Percentiles rank a stretch among this genome's conserved stretches.
Conservation (phyloP, 306 rosid genomes). For the Pyrus bretschneideri region DNA sequence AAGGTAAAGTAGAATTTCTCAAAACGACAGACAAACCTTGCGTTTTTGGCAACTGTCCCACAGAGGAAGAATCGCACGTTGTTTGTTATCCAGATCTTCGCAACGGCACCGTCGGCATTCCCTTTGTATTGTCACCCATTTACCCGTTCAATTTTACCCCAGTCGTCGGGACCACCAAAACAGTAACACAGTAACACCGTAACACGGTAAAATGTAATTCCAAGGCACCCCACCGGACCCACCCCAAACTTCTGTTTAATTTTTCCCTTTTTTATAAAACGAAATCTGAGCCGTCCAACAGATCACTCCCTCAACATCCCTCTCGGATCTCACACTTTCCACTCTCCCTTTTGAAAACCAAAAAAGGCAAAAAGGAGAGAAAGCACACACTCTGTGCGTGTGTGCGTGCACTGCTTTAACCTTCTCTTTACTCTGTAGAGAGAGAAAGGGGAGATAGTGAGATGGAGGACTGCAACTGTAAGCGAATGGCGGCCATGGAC, state of each 20-base stretch:
- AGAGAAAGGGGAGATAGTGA: background rate
- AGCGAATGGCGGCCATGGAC: constrained; percentile 38
- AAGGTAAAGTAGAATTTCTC: background rate
- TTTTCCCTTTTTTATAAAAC: background rate
- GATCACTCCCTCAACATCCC: constrained; percentile 25
- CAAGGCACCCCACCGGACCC: background rate
- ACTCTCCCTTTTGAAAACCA: background rate
- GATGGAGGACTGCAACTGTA: constrained; percentile 39
- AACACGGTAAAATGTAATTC: background rate
- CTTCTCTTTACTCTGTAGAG: background rate
- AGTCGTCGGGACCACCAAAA: constrained; percentile 12
- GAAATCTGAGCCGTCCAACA: constrained; percentile 44
- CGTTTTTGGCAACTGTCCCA: background rate
- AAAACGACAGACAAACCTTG: background rate
- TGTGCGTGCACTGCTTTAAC: constrained; percentile 1
- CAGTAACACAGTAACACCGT: background rate
- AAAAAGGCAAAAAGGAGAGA: background rate
- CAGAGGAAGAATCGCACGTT: background rate
- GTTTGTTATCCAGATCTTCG: constrained; percentile 1
- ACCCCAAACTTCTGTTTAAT: background rate
- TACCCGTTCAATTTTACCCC: background rate
- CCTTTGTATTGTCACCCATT: background rate
- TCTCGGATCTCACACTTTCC: constrained; percentile 33
- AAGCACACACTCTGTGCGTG: constrained; percentile 2
- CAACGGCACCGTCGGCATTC: constrained; percentile 14